These are phyloP conservation scores for Schizosaccharomyces japonicus DNA, from an alignment of 805 yeast species.

Conservation along the genomic window DNA sequence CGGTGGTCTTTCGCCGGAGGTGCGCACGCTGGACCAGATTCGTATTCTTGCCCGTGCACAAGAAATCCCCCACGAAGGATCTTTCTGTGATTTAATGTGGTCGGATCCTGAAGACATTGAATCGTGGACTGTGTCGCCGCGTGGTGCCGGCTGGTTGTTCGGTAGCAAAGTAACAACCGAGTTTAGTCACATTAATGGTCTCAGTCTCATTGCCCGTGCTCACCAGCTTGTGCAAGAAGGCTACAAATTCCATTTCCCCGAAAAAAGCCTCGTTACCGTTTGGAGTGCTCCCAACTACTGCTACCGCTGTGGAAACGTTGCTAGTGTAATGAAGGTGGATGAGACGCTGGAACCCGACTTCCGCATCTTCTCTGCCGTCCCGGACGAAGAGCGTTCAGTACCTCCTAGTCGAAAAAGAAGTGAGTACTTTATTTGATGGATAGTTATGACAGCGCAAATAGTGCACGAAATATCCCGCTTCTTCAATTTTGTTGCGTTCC, in stretches of 20 bases:
- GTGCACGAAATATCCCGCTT: too few relatives aligned
- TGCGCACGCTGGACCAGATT: constrained; percentile 89
- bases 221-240: constrained; percentile 98
- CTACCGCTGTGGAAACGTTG: constrained; percentile 93
- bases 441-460: too few relatives aligned
- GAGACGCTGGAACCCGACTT: constrained; percentile 71
- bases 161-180: constrained; percentile 87
- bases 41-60: constrained; percentile 86
- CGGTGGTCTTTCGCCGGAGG: constrained; percentile 93
- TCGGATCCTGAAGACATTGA: constrained; percentile 90
- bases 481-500: too few relatives aligned
- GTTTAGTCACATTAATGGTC: constrained; percentile 81
- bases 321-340: constrained; percentile 89
- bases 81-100: constrained; percentile 93
- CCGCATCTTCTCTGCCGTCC: constrained; percentile 72
- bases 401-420: constrained; percentile 3
- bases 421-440: neutral
- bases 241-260: constrained; percentile 84
- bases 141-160: constrained; percentile 97
- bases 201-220: constrained; percentile 76
- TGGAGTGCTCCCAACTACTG: constrained; percentile 97
- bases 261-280: constrained; percentile 87
- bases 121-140: constrained; percentile 92
- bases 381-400: neutral
- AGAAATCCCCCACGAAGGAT: constrained; percentile 97